Base-by-base conservation (phyloP, 228 moss, liverwort and hornwort genomes). In the Sphagnum fallax region DNA sequence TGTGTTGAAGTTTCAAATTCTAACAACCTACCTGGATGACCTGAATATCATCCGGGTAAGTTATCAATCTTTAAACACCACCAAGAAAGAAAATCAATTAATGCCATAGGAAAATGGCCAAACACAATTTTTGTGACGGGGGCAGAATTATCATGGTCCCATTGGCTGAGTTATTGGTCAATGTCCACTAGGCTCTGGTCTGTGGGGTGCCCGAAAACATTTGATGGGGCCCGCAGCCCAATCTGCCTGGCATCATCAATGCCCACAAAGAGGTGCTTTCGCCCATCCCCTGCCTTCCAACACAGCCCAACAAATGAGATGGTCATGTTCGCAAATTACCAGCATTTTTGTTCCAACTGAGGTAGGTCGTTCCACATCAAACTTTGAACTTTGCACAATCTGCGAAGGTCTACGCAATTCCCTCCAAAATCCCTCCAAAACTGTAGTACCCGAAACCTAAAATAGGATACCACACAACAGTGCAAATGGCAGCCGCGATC, bases 221-320 rank as follows among this genome's bases (percentile, higher is more conserved):
- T 97, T 47, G 97, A 91, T 55, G 93, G 93, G 65, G 88, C 90
- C 71, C 93, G 88, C 12, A 97, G 78, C 68, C 97, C 97, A 72
- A 91, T 81, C 75, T 79, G 73, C 87, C 90, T 84, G 53, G 93
- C 83, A 71, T 91, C 91, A 74, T 97, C 93, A 71, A 91, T 83
- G 74, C 97, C 97, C 61, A 97, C 90, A 81, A 97, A 88, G 53
- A 91, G 74, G 71, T 82, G 81, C 75, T 82, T 93, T 52, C 79
- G 71, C 66, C 91, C 93, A 84, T 80, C 80, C 59, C 73, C 67
- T 68, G 84, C 93, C 93, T 94, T 82, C 64, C 73, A 48, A 59
- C 53, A 10, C 53, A 64, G 4, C 18, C 18, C 18, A 18, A 18
- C 8, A 65, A 65, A 65, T n/a, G 51, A 61, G 16, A 18, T 18